Evolutionary conservation across 2,329 filamentous ascomycete species (phyloP).

Genomic region (Paecilomyces sp.): DNA sequence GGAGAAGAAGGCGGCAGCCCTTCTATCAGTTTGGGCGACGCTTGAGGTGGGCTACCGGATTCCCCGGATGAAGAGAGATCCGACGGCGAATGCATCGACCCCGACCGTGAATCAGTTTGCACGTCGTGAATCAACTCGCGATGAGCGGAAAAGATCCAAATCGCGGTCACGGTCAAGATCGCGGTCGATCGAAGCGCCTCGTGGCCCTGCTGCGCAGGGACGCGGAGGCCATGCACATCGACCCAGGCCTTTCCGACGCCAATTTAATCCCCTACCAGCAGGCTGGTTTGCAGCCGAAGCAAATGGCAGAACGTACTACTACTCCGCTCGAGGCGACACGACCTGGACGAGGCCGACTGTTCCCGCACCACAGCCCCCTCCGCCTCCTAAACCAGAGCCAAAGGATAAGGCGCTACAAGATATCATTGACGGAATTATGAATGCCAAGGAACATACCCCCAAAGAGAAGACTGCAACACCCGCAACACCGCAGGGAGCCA

Average conservation of each 20-base stretch:
- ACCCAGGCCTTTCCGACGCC: slow-evolving; percentile 50
- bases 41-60: slow-evolving; percentile 89
- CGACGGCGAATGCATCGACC: slow-evolving; percentile 45
- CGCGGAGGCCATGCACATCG: slow-evolving; percentile 53
- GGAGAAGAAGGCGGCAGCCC: slow-evolving; percentile 58
- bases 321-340: slow-evolving; percentile 67
- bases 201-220: slow-evolving; percentile 36
- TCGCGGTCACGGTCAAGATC: slow-evolving; percentile 46
- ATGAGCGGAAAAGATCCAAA: slow-evolving; percentile 42
- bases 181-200: slow-evolving; percentile 37
- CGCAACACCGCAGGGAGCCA: slow-evolving; percentile 58
- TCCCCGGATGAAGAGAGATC: slow-evolving; percentile 77
- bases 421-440: slow-evolving; percentile 78
- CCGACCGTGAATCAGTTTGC: slow-evolving; percentile 59
- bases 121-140: slow-evolving; percentile 45
- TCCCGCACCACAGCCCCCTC: slow-evolving; percentile 56
- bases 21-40: slow-evolving; percentile 82
- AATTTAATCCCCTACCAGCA: slow-evolving; percentile 58
- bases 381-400: slow-evolving; percentile 58
- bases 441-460: slow-evolving; percentile 53
- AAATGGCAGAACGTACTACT: slow-evolving; percentile 75
- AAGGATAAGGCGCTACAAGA: slow-evolving; percentile 73
- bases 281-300: slow-evolving; percentile 80
- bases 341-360: slow-evolving; percentile 75
- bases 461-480: slow-evolving; percentile 49